phyloP scores from a whole-genome alignment of 2,329 filamentous ascomycete genomes.

The Tolypocladium tropicale region DNA sequence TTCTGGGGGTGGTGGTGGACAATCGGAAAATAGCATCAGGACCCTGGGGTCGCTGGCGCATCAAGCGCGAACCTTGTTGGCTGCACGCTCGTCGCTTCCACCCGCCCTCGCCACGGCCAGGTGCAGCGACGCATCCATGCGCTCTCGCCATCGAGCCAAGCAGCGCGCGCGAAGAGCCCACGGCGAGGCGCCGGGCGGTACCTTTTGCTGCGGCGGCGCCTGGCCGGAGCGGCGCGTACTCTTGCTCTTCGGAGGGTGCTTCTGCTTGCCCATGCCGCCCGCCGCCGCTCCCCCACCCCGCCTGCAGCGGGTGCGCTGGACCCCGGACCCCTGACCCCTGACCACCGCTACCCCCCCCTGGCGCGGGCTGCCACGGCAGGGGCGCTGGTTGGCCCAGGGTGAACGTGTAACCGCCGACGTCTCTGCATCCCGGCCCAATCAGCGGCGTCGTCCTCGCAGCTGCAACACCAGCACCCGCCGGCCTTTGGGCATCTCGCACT shows the following conservation, averaged over 20 bases:
- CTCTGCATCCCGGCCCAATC: conserved; percentile 13
- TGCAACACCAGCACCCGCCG: not conserved
- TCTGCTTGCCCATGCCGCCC: no score
- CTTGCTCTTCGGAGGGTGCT: no score
- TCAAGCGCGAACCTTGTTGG: not conserved
- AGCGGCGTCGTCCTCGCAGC: conserved; percentile 2
- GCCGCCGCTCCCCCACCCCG: not conserved
- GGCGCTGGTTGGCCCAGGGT: conserved; percentile 20
- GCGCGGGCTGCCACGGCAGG: conserved; percentile 8
- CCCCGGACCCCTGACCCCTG: not conserved
- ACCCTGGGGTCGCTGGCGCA: not conserved
- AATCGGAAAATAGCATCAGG: not conserved
- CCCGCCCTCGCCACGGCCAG: not conserved
- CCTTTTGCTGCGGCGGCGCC: not conserved
- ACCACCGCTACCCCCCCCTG: no score
- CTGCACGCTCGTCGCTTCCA: not conserved
- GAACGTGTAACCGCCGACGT: conserved; percentile 28
- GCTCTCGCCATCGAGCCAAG: not conserved
- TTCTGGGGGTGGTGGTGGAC: no score
- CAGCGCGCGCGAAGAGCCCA: not conserved
- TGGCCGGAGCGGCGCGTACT: not conserved
- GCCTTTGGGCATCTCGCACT: not conserved
- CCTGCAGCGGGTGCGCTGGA: not conserved
- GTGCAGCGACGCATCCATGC: not conserved
- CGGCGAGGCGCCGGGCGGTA: not conserved